Conservation (phyloP, 129 eudicot genomes). For the Flaveria sonorensis region DNA sequence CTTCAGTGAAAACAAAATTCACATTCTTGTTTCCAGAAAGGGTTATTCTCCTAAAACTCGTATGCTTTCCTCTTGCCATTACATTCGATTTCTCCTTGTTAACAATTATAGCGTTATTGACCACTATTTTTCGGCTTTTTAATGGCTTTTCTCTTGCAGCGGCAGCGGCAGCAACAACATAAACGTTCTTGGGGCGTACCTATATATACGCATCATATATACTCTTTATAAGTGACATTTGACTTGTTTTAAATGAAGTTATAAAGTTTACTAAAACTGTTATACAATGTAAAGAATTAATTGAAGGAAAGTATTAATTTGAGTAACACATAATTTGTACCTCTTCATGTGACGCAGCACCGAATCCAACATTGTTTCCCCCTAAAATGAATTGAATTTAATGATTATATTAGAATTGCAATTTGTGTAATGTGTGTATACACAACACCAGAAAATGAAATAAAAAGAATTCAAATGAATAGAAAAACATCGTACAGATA, state of each 20-base stretch:
- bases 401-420: neutral
- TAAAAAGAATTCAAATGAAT: too few species aligned
- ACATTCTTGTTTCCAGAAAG: conserved; percentile 32
- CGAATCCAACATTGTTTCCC: conserved; percentile 27
- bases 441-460: too few species aligned
- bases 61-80: conserved; percentile 21
- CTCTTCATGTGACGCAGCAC: conserved; percentile 31
- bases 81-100: conserved; percentile 3
- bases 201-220: conserved; percentile 18
- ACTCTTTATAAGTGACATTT: neutral
- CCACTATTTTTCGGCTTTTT: conserved; percentile 41
- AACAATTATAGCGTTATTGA: conserved; percentile 3
- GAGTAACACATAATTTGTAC: conserved; percentile 30
- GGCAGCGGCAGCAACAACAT: conserved; percentile 25
- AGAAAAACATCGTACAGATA: too few species aligned
- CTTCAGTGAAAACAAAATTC: conserved; percentile 63
- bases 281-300: neutral
- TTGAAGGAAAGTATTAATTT: neutral
- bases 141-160: conserved; percentile 38
- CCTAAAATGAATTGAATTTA: conserved; percentile 22
- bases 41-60: conserved; percentile 22
- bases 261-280: neutral
- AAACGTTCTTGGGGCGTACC: conserved; percentile 30
- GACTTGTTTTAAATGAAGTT: conserved; percentile 4
- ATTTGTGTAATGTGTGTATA: too few species aligned